These are phyloP conservation scores for Podaxis sp. DNA, from an alignment of 768 basidiomycete species.

Conservation along the genomic window DNA sequence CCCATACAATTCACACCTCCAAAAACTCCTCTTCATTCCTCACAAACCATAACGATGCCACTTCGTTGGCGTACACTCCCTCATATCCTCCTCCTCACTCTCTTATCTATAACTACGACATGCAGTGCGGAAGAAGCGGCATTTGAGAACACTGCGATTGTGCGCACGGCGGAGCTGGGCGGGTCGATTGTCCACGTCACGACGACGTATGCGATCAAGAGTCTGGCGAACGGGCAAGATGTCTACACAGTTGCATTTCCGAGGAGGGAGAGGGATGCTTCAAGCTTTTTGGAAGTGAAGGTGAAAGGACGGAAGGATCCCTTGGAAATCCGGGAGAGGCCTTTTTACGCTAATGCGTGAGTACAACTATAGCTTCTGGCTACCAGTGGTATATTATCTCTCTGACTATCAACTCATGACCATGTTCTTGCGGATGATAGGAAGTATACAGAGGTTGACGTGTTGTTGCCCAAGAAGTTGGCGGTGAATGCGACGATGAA, in stretches of 20 bases:
- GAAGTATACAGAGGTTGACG: slow-evolving; percentile 53
- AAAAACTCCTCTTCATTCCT: slow-evolving; percentile 6
- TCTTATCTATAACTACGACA: slow-evolving; percentile 36
- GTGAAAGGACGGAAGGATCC: slow-evolving; percentile 65
- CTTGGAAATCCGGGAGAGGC: slow-evolving; percentile 51
- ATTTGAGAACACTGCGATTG: slow-evolving; percentile 88
- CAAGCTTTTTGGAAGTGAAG: slow-evolving; percentile 78
- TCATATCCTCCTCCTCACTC: slow-evolving; percentile 38
- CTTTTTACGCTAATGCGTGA: slow-evolving; percentile 50
- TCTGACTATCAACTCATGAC: neutral
- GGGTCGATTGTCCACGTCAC: slow-evolving; percentile 86
- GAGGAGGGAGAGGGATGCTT: slow-evolving; percentile 57
- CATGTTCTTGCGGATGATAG: slow-evolving; percentile 22
- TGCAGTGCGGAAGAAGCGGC: slow-evolving; percentile 34
- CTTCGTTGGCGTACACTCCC: slow-evolving; percentile 45
- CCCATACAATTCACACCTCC: slow-evolving; percentile 3
- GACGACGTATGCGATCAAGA: slow-evolving; percentile 83
- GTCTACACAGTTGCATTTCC: slow-evolving; percentile 70
- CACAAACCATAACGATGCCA: slow-evolving; percentile 36
- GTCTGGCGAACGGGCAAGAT: slow-evolving; percentile 57
- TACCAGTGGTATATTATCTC: slow-evolving; percentile 9
- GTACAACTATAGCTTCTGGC: slow-evolving; percentile 23
- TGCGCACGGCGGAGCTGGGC: slow-evolving; percentile 86
- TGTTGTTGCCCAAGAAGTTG: slow-evolving; percentile 62
- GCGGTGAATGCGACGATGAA: slow-evolving; percentile 61